These are phyloP conservation scores for Xerophyta viscosa DNA, from an alignment of 106 monocot species.

Conservation along the genomic window DNA sequence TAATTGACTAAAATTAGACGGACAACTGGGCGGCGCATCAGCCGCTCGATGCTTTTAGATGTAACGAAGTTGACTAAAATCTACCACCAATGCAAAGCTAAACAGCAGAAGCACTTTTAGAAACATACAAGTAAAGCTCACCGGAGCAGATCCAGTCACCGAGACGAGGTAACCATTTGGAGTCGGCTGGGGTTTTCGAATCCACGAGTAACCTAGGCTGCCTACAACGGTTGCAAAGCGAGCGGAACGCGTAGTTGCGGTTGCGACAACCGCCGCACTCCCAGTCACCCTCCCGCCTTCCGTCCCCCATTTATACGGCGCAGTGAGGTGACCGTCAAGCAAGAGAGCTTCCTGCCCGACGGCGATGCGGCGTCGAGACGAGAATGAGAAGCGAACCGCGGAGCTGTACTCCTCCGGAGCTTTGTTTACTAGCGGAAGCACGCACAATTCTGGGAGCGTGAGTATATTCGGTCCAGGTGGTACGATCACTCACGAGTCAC, in stretches of 20 bases:
- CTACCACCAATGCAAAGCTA: no score
- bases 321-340: background rate
- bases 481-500: no score
- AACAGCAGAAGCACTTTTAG: no score
- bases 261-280: conserved; percentile 80
- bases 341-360: no score
- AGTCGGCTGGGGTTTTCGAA: conserved; percentile 74
- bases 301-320: conserved; percentile 3
- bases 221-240: conserved; percentile 94
- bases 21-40: no score
- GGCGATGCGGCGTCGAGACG: no score
- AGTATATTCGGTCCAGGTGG: conserved; percentile 5
- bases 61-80: no score
- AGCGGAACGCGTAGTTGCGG: conserved; percentile 93
- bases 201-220: conserved; percentile 91
- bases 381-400: no score
- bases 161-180: conserved; percentile 97
- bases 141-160: conserved; percentile 99
- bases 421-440: background rate
- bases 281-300: conserved; percentile 88
- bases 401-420: no score
- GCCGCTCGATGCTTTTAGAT: no score
- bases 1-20: no score
- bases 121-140: no score
- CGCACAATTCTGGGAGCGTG: conserved; percentile 8